Evolutionary conservation across 495 filamentous ascomycete genomes (phyloP).

Genomic region (Neurospora tetrasperma): DNA sequence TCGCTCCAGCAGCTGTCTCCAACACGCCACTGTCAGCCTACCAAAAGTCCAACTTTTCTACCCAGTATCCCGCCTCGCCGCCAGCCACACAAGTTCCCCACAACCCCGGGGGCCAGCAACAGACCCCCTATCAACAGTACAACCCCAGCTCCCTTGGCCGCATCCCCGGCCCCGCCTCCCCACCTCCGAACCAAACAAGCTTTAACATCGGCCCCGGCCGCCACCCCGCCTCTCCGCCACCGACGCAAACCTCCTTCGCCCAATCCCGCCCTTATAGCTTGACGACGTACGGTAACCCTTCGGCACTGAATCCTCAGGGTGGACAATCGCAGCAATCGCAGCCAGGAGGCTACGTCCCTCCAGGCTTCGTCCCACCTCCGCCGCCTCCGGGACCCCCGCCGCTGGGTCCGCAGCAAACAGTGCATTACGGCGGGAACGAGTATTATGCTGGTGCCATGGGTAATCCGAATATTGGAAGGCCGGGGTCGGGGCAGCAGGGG

Average conservation of each 20-base stretch:
- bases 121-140: slow-evolving; percentile 32
- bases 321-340: slow-evolving; percentile 22
- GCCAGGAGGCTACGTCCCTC: slow-evolving; percentile 44
- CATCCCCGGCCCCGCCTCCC: slow-evolving; percentile 39
- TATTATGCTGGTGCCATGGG: slow-evolving; percentile 23
- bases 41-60: slow-evolving; percentile 34
- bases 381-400: slow-evolving; percentile 78
- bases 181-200: slow-evolving; percentile 35
- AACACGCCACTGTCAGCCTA: slow-evolving; percentile 32
- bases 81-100: slow-evolving; percentile 35
- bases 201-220: slow-evolving; percentile 34
- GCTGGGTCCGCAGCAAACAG: slow-evolving; percentile 56
- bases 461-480: slow-evolving; percentile 7
- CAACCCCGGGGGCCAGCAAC: slow-evolving; percentile 19
- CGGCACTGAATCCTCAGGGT: slow-evolving; percentile 15
- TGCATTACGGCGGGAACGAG: slow-evolving; percentile 31
- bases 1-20: slow-evolving; percentile 4
- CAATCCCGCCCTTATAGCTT: slow-evolving; percentile 20
- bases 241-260: slow-evolving; percentile 38
- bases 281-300: slow-evolving; percentile 36
- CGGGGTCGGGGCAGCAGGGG: slow-evolving; percentile 13
- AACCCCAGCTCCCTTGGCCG: slow-evolving; percentile 40
- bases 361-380: slow-evolving; percentile 83
- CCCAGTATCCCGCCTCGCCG: slow-evolving; percentile 43
- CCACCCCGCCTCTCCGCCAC: slow-evolving; percentile 42